Base-by-base conservation (phyloP, 1,139 yeast species). In the Hemisphaericaspora xylanilytica region DNA sequence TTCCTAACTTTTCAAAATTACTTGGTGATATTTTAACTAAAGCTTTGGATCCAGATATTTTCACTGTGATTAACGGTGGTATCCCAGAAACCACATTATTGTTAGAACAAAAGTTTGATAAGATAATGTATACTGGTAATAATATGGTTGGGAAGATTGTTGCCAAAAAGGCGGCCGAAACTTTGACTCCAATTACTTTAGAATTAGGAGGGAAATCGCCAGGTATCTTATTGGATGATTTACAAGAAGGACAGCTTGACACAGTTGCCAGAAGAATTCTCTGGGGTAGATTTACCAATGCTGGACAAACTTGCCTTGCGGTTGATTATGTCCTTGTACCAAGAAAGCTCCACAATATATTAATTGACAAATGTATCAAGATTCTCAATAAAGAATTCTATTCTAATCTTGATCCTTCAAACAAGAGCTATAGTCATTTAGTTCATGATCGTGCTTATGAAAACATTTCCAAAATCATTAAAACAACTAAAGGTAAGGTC, bases 151-250 rank as follows among this genome's bases (percentile, higher is more conserved):
- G 96, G 33, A 78, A 75, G 31, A 78, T 87, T 43, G 78, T 90
- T 34, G 85, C 94, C 22, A 68, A 73, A 45, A 85, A 85, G 36
- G 97, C 97, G 1, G 95, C 95, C 6, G 81, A 86, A 61, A 75
- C 78, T 28, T 70, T 90, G 52, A 87, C 96, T 1, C 97, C 97
- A 0, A 75, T 75, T 15, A 64, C 85, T 20, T 71, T 92, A 45
- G 97, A 90, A 63, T 71, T 92, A 35, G 97, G 97, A 37, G 97
- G 97, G n/a, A 89, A 89, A 58, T 83, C 92, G 3, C 97, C 97
- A 0, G 86, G 79, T 1, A 72, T 89, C 47, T 67, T 89, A 9
- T 76, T 89, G 38, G 68, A 73, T 33, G 69, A 75, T 36, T 67
- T 76, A 35, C 49, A 51, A 7, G 75, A 67, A 38, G 53, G 53